Percentiles rank a stretch among this genome's conserved stretches.
Evolutionary conservation across 139 green algal genomes (phyloP).

Genomic region (Picochlorum sp.): DNA sequence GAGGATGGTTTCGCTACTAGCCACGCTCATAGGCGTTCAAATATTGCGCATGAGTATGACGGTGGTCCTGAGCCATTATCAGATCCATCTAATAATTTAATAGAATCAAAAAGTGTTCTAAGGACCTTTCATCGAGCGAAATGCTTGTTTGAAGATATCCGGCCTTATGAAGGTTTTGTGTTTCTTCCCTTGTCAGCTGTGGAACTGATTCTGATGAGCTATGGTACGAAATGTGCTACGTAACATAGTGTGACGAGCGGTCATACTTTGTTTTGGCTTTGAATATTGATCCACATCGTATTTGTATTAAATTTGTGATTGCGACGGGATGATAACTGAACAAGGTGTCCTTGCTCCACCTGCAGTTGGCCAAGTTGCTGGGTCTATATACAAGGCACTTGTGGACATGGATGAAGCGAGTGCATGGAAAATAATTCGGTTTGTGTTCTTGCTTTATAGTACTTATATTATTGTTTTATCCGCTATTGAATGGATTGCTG

Average conservation of each 20-base stretch:
- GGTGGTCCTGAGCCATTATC: too few species aligned
- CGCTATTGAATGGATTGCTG: background rate
- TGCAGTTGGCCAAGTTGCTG: constrained; percentile 36
- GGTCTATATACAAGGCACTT: constrained; percentile 26
- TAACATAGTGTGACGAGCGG: too few species aligned
- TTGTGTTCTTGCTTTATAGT: constrained; percentile 15
- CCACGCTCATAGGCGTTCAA: too few species aligned
- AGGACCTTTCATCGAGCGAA: background rate
- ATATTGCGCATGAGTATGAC: too few species aligned
- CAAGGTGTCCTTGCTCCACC: background rate
- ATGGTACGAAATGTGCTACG: too few species aligned
- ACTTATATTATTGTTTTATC: background rate
- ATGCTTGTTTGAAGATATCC: constrained; percentile 9
- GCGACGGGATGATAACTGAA: background rate
- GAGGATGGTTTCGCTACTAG: too few species aligned
- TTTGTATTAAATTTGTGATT: background rate
- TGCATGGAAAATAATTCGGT: background rate
- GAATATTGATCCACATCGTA: too few species aligned
- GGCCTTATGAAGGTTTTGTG: constrained; percentile 17
- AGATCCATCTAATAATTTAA: too few species aligned
- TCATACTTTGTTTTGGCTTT: too few species aligned
- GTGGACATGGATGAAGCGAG: constrained; percentile 12
- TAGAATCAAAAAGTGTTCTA: background rate
- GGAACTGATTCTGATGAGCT: constrained; percentile 9
- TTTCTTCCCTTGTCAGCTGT: constrained; percentile 14